Conservation (phyloP, 768 basidiomycete genomes). For the Exidia glandulosa region DNA sequence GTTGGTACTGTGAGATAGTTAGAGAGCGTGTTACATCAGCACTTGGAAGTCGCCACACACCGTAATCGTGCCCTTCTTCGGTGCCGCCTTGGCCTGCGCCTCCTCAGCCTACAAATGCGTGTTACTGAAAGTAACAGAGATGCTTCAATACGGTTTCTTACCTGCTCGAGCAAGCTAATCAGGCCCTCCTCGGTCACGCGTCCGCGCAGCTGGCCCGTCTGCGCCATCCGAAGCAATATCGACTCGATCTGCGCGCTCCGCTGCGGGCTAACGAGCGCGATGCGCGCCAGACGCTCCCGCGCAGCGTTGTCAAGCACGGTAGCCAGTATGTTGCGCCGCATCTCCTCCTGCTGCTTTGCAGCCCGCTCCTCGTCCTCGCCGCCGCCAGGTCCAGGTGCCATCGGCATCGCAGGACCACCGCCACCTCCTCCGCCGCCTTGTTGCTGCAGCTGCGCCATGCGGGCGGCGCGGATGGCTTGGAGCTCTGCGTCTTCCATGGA, state of each 20-base stretch:
- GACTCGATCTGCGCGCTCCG: slow-evolving; percentile 71
- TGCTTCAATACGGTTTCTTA: slow-evolving; percentile 14
- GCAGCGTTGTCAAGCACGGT: slow-evolving; percentile 70
- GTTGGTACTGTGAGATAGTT: slow-evolving; percentile 40
- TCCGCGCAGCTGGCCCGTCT: slow-evolving; percentile 68
- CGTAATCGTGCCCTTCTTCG: slow-evolving; percentile 29
- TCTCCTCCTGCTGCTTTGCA: slow-evolving; percentile 48
- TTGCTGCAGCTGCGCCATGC: slow-evolving; percentile 29
- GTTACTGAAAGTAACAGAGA: slow-evolving; percentile 12
- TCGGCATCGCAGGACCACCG: slow-evolving; percentile 1
- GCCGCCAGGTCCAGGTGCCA: slow-evolving; percentile 3
- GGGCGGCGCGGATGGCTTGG: slow-evolving; percentile 33
- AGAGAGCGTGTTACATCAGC: slow-evolving; percentile 1
- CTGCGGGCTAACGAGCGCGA: slow-evolving; percentile 75
- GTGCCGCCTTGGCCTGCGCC: slow-evolving; percentile 29
- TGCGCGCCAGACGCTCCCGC: slow-evolving; percentile 75
- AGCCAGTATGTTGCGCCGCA: slow-evolving; percentile 64
- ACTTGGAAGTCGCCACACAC: slow-evolving; percentile 17
- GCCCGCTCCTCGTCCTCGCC: slow-evolving; percentile 37
- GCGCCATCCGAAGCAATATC: slow-evolving; percentile 72
- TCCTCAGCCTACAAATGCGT: slow-evolving; percentile 38
- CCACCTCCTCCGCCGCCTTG: slow-evolving; percentile 8
- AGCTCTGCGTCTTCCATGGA: slow-evolving; percentile 27
- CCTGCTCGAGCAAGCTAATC: slow-evolving; percentile 81
- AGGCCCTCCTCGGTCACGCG: slow-evolving; percentile 71